Percentiles rank a stretch among this genome's conserved stretches.
Conservation (phyloP, 2,329 filamentous ascomycete genomes). For the Gremmenia infestans region DNA sequence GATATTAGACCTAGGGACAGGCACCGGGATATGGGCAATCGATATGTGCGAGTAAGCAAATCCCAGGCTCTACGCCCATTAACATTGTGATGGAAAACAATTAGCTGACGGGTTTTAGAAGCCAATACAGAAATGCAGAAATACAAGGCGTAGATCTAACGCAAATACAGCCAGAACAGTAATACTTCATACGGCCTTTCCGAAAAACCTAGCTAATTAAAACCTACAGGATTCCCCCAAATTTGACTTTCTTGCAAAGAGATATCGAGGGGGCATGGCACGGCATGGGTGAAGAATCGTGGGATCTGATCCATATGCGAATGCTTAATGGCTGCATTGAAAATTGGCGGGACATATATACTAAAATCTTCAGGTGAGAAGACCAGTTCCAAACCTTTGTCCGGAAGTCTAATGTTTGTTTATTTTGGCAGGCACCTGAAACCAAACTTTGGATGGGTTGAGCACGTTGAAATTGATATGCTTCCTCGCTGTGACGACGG, state of each 20-base stretch:
- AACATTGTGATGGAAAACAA: background rate
- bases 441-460: constrained; percentile 69
- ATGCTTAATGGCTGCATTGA: constrained; percentile 73
- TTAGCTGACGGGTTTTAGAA: constrained; percentile 18
- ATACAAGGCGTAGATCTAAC: constrained; percentile 58
- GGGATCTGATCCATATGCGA: constrained; percentile 76
- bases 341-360: constrained; percentile 71
- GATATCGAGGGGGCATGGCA: constrained; percentile 76
- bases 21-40: constrained; percentile 88
- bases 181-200: constrained; percentile 24
- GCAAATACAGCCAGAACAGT: constrained; percentile 55
- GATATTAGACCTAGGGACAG: constrained; percentile 70
- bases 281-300: constrained; percentile 34
- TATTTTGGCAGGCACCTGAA: constrained; percentile 58
- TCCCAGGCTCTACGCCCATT: background rate
- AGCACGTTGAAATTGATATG: constrained; percentile 88
- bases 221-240: constrained; percentile 62
- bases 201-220: background rate
- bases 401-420: constrained; percentile 12
- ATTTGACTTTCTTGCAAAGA: constrained; percentile 62
- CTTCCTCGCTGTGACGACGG: constrained; percentile 66
- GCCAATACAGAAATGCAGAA: constrained; percentile 51
- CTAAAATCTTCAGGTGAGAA: constrained; percentile 59
- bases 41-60: constrained; percentile 69
- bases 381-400: background rate